These are phyloP conservation scores for Penicillium frequentans DNA, from an alignment of 2,329 filamentous ascomycete genomes.

Conservation along the genomic window DNA sequence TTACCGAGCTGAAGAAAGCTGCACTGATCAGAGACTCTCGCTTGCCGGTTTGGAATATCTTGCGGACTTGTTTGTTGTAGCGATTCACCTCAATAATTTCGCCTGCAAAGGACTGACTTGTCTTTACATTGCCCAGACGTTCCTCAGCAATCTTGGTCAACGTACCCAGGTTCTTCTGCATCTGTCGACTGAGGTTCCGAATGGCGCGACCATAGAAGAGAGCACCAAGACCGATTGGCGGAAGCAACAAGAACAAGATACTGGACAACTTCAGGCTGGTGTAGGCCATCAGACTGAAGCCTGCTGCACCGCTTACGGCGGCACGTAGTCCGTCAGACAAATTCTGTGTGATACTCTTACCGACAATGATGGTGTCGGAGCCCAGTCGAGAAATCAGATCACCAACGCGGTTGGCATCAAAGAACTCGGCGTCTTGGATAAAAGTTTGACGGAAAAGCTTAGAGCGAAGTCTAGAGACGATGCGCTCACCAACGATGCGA, in stretches of 20 bases:
- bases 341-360: constrained; percentile 98
- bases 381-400: constrained; percentile 94
- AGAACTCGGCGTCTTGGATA: constrained; percentile 97
- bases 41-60: constrained; percentile 86
- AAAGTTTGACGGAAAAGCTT: constrained; percentile 90
- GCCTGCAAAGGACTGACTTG: constrained; percentile 92
- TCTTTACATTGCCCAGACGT: constrained; percentile 93
- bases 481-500: constrained; percentile 89
- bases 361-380: constrained; percentile 95
- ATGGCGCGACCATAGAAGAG: constrained; percentile 90
- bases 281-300: constrained; percentile 92
- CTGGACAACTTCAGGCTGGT: constrained; percentile 88
- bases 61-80: constrained; percentile 89
- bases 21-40: constrained; percentile 85
- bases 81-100: constrained; percentile 86
- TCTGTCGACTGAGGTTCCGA: constrained; percentile 83
- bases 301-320: constrained; percentile 84
- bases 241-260: constrained; percentile 81
- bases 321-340: constrained; percentile 92
- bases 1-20: constrained; percentile 73
- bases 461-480: constrained; percentile 85
- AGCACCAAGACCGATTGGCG: constrained; percentile 84
- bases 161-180: constrained; percentile 89
- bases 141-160: constrained; percentile 98
- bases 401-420: constrained; percentile 94